Evolutionary conservation across 768 basidiomycete genomes (phyloP), one percentile per base, ranked within the genome.

Genomic region (Rhodotorula graminis): DNA sequence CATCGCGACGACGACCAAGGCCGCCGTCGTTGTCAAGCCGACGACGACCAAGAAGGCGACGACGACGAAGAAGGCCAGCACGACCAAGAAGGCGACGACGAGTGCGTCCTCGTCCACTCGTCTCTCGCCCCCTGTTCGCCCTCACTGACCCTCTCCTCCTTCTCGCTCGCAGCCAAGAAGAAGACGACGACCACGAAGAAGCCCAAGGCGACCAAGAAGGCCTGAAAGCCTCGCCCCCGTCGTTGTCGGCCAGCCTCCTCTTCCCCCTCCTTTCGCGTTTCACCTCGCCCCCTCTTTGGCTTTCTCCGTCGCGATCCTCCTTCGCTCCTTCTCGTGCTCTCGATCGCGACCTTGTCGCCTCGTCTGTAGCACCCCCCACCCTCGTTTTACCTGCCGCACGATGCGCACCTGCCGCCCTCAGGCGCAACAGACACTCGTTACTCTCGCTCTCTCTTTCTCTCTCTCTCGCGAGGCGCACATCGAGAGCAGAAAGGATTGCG

Each of bases 181-280:
- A 67, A 59, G 37, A 60, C 59, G 66, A 67, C 59, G 23, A 60
- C 66, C 14, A 52, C 57, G 31, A 37, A 59, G 29, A 61, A 65
- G 55, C 9, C 47, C 47, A 46, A 52, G 52, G 56, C 64, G 33
- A 56, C 40, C 40, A 61, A 61, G 46, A 65, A 65, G 55, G 44
- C 46, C 19, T 44, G 31, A 21, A 11, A 59, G 31, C 25, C 25
- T 27, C 50, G 50, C 5, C 25, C 8, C 5, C 23, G 50, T 23
- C 25, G 50, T 56, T 9, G 9, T 31, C n/a, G n/a, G 31, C 55
- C 14, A 16, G 15, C 55, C 9, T 29, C 55, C 31, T 21, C 27
- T 14, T 19, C 16, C 53, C 8, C 14, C 53, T 10, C 47, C 23
- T 25, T 27, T 52, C 25, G 23, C 25, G 25, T 52, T 52, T 52